Base-by-base conservation (phyloP, 2,329 filamentous ascomycete species). In the Apiospora kogelbergensis region DNA sequence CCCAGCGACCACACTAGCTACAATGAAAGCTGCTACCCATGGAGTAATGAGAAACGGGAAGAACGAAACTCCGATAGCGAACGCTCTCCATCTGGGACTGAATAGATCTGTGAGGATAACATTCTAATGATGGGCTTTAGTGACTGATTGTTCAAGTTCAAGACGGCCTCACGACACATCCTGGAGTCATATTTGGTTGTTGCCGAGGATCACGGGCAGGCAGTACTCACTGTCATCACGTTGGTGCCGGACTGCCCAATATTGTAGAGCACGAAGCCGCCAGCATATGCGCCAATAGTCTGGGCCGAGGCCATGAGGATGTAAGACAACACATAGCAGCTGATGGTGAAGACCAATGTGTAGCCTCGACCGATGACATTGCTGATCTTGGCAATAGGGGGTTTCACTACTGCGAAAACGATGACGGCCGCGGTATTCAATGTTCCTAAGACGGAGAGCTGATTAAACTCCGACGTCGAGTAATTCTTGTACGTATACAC, bases 81-180 rank as follows among this genome's bases (percentile, higher is more conserved):
- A 86, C 79, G 74, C 89, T 83, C 74, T 85, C 78, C 70, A 89
- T 72, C 80, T 86, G 77, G 75, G 77, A 0, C 78, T 80, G 5
- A 87, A 89, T n/a, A 89, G 84, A 74, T 91, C 89, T 1, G 88
- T 87, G 53, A 90, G 85, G 72, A 90, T 88, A 66, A 91, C 87
- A 71, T 90, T 87, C 73, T 89, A n/a, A 11, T 57, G 24, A 1
- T 13, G 3, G 0, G 7, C 24, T 37, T 60, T 60, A 60, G 53
- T 37, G 5, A 6, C 30, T 33, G 30, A n/a, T 6, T 3, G 10
- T 5, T 3, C 37, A 1, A 20, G 17, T 37, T 11, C 30, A 37
- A 11, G 3, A 0, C 13, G n/a, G n/a, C n/a, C 40, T 10, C 42
- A n/a, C 42, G 17, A 44, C 17, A 17, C 17, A 10, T 44, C 42